phyloP scores from a whole-genome alignment of 257 asterid species.

The Paraleonurus japonicus region DNA sequence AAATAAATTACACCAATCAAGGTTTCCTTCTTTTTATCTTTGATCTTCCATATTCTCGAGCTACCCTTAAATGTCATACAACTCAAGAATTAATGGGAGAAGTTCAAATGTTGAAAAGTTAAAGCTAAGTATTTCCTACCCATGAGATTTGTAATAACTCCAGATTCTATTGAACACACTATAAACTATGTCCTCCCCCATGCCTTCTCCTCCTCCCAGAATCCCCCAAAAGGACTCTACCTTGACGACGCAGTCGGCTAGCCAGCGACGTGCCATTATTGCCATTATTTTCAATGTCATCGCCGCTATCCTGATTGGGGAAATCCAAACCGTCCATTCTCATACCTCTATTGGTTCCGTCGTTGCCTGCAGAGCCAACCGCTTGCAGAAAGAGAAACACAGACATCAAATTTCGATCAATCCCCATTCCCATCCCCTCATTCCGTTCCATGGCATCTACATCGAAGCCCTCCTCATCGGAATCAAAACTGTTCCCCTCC shows the following conservation, averaged over 20 bases:
- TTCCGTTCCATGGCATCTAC: slow-evolving; percentile 39
- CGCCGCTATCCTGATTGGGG: slow-evolving; percentile 41
- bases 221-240: slow-evolving; percentile 57
- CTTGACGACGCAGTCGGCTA: slow-evolving; percentile 52
- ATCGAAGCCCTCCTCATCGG: slow-evolving; percentile 54
- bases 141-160: slow-evolving; percentile 30
- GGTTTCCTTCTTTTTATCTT: not conserved
- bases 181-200: slow-evolving; percentile 35
- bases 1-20: slow-evolving; percentile 40
- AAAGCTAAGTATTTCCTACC: slow-evolving; percentile 36
- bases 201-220: slow-evolving; percentile 74
- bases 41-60: slow-evolving; percentile 38
- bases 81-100: slow-evolving; percentile 36
- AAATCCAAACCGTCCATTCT: slow-evolving; percentile 33
- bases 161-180: slow-evolving; percentile 25
- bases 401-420: slow-evolving; percentile 64
- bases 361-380: slow-evolving; percentile 66
- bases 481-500: slow-evolving; percentile 50
- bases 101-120: slow-evolving; percentile 28
- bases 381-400: slow-evolving; percentile 75
- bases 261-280: slow-evolving; percentile 47
- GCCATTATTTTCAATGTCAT: slow-evolving; percentile 31
- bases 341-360: slow-evolving; percentile 23
- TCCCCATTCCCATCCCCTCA: slow-evolving; percentile 46
- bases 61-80: slow-evolving; percentile 44